These are phyloP conservation scores for Leccinum olivaceopallidum DNA, from an alignment of 768 basidiomycete genomes.

Conservation along the genomic window DNA sequence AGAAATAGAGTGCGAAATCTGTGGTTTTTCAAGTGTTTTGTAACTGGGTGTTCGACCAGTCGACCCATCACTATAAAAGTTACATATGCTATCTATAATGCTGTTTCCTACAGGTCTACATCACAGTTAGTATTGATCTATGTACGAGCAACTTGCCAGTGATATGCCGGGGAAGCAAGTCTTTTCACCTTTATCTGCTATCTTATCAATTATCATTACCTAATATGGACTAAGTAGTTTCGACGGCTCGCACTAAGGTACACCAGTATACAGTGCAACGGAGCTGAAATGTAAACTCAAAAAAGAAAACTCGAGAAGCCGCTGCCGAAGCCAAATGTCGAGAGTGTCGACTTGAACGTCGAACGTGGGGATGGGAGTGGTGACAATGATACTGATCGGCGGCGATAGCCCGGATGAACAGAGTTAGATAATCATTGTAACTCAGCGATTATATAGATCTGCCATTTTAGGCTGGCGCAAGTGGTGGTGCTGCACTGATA, in stretches of 20 bases:
- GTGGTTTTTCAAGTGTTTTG: no score
- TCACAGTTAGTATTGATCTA: neutral
- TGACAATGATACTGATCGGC: neutral
- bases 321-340: neutral
- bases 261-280: neutral
- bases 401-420: neutral
- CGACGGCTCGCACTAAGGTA: neutral
- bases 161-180: neutral
- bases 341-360: neutral
- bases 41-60: no score
- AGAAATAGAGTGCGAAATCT: no score
- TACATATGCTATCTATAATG: no score
- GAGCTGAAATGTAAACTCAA: neutral
- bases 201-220: neutral
- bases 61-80: no score
- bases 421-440: neutral
- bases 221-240: neutral
- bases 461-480: no score
- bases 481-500: no score
- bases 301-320: neutral
- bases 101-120: no score
- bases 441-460: no score
- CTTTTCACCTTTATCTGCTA: neutral
- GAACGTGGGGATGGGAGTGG: neutral
- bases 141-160: neutral